Evolutionary conservation across 75 land plant genomes (phyloP).

Genomic region (Sequoiadendron giganteum): DNA sequence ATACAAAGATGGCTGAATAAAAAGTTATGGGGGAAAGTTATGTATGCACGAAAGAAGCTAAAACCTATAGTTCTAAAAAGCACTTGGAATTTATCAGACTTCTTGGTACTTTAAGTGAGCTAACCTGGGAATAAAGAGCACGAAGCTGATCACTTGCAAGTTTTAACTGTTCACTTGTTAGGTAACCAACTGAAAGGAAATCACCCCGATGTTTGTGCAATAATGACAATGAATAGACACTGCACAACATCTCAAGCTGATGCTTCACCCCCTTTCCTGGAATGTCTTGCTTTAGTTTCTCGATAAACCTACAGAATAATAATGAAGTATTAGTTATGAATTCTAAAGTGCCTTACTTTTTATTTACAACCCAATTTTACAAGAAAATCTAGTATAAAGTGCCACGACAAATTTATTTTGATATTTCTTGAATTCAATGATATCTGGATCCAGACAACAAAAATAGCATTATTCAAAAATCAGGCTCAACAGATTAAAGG

Average conservation of each 20-base stretch:
- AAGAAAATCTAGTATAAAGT: neutral
- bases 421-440: neutral
- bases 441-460: neutral
- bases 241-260: conserved; percentile 60
- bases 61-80: neutral
- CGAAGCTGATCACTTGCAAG: conserved; percentile 78
- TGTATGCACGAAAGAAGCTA: neutral
- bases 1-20: neutral
- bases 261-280: conserved; percentile 69
- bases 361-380: neutral
- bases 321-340: neutral
- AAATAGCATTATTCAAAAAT: neutral
- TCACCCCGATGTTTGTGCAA: conserved; percentile 70
- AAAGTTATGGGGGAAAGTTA: neutral
- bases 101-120: neutral
- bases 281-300: conserved; percentile 61
- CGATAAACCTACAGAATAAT: conserved; percentile 66
- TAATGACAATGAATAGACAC: conserved; percentile 65
- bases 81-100: neutral
- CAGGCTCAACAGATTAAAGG: neutral
- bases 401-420: neutral
- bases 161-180: conserved; percentile 61
- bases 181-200: conserved; percentile 69
- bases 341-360: neutral
- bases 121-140: conserved; percentile 45